phyloP scores from a whole-genome alignment of 1,284 basidiomycete genomes.

The Cutaneotrichosporon arboriforme region DNA sequence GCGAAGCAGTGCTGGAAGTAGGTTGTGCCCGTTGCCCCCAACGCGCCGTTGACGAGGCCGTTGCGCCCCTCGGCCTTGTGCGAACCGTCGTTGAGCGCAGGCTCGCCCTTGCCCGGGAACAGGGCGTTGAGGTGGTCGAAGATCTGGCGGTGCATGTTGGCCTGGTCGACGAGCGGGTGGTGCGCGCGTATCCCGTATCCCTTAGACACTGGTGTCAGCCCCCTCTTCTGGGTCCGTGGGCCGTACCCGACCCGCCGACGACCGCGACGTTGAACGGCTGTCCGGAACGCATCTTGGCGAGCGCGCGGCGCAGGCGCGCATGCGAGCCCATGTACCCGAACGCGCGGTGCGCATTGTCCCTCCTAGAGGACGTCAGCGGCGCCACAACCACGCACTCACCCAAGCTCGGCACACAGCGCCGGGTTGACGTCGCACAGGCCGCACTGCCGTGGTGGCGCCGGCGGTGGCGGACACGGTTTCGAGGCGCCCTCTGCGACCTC shows the following conservation, averaged over 20 bases:
- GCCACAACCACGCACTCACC: neutral
- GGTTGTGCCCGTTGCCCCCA: neutral
- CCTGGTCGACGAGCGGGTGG: slow-evolving; percentile 19
- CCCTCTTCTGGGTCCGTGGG: too few species aligned
- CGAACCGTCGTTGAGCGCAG: neutral
- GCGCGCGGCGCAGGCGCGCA: slow-evolving; percentile 14
- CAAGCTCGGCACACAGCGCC: neutral
- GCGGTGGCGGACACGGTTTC: too few species aligned
- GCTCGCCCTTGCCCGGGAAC: slow-evolving; percentile 23
- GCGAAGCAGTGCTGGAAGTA: neutral
- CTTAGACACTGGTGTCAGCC: slow-evolving; percentile 21
- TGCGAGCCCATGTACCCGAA: slow-evolving; percentile 15
- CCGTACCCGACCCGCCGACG: slow-evolving; percentile 21
- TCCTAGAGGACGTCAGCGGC: neutral
- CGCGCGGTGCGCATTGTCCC: neutral
- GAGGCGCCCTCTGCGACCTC: too few species aligned
- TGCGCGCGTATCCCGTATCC: slow-evolving; percentile 20
- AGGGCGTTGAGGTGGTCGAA: slow-evolving; percentile 33
- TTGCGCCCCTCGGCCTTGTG: slow-evolving; percentile 11
- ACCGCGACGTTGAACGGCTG: slow-evolving; percentile 23
- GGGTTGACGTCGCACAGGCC: neutral
- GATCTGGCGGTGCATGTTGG: slow-evolving; percentile 31
- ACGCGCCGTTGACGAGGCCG: slow-evolving; percentile 31
- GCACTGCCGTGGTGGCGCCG: too few species aligned
- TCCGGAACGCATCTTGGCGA: slow-evolving; percentile 15